phyloP scores from a whole-genome alignment of 1,284 basidiomycete genomes.

The Coriolopsis trogii region DNA sequence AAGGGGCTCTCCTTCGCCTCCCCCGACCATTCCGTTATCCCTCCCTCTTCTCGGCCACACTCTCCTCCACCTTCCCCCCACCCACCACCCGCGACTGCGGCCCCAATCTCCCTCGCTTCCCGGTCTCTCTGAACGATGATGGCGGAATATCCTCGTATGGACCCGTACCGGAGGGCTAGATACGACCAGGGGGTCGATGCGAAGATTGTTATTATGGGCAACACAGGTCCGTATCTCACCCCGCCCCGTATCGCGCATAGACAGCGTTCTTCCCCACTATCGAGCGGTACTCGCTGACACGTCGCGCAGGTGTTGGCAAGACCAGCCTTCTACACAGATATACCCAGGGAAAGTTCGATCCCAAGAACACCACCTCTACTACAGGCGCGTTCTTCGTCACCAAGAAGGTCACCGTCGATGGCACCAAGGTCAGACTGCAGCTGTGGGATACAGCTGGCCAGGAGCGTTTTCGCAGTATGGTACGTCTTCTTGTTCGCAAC shows the following conservation, averaged over 20 bases:
- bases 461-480: constrained; percentile 95
- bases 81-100: constrained; percentile 26
- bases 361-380: constrained; percentile 86
- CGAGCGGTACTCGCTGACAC: no score
- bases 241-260: constrained; percentile 1
- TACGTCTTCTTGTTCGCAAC: constrained; percentile 38
- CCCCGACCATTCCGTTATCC: constrained; percentile 18
- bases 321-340: constrained; percentile 93
- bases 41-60: constrained; percentile 20
- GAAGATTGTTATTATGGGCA: constrained; percentile 97
- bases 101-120: constrained; percentile 23
- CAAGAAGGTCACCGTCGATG: constrained; percentile 90
- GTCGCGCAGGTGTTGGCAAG: constrained; percentile 82
- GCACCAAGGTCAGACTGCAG: constrained; percentile 84
- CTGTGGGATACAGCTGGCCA: constrained; percentile 99
- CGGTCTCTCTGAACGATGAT: constrained; percentile 33
- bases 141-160: constrained; percentile 47
- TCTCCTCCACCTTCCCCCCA: constrained; percentile 23
- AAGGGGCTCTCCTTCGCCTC: constrained; percentile 27
- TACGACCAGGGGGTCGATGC: constrained; percentile 88
- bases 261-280: no score
- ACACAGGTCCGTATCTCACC: constrained; percentile 65
- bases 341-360: constrained; percentile 89
- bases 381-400: constrained; percentile 95
- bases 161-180: constrained; percentile 65